Percentiles rank a stretch among this genome's conserved stretches.
Conservation (phyloP, 192 early-diverging fungal genomes). For the Coemansia sp. region DNA sequence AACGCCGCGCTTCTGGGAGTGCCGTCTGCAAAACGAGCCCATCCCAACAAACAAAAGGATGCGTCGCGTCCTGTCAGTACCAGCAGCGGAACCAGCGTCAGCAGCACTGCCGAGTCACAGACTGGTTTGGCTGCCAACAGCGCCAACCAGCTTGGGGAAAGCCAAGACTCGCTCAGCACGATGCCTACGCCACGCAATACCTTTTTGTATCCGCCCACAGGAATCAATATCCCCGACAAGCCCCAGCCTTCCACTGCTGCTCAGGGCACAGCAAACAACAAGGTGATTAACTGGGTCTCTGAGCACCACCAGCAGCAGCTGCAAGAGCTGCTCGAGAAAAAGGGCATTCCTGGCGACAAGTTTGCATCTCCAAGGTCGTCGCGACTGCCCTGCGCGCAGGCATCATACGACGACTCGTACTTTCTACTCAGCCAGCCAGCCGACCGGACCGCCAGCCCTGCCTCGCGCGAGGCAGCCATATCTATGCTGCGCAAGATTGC, state of each 20-base stretch:
- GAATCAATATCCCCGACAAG: conserved; percentile 32
- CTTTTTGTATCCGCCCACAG: conserved; percentile 47
- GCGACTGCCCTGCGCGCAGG: conserved; percentile 2
- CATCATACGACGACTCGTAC: conserved; percentile 53
- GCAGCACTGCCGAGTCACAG: conserved; percentile 28
- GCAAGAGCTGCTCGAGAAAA: conserved; percentile 37
- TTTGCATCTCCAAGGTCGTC: background rate
- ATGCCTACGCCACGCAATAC: conserved; percentile 55
- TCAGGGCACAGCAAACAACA: background rate
- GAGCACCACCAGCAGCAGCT: conserved; percentile 44
- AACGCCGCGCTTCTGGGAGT: conserved; percentile 11
- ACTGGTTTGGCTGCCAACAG: background rate
- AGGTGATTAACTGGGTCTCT: conserved; percentile 29
- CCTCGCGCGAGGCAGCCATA: conserved; percentile 35
- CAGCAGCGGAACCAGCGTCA: conserved; percentile 46
- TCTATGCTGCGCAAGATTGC: conserved; percentile 33
- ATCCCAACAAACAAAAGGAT: conserved; percentile 15
- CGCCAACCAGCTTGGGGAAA: conserved; percentile 26
- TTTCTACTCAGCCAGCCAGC: conserved; percentile 29
- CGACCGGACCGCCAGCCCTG: conserved; percentile 11
- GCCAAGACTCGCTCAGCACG: conserved; percentile 47
- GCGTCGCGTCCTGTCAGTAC: conserved; percentile 48
- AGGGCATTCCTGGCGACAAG: conserved; percentile 16
- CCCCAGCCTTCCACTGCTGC: background rate
- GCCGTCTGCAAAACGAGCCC: conserved; percentile 20